phyloP scores from a whole-genome alignment of 2,329 filamentous ascomycete genomes.

The Sarocladiaceae sp. region DNA sequence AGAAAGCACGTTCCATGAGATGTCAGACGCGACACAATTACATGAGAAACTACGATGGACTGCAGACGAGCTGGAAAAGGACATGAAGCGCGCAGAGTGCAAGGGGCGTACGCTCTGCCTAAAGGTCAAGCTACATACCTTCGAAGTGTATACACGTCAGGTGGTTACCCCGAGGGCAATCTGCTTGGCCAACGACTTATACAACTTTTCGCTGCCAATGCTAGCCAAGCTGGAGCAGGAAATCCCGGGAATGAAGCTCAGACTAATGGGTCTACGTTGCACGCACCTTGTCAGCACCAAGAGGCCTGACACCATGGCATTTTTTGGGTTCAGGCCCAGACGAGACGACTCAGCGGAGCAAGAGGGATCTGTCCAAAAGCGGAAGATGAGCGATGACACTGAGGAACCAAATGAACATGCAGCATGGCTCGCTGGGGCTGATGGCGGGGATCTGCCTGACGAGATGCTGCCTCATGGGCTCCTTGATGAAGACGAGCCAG shows the following conservation, averaged over 20 bases:
- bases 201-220: conserved; percentile 75
- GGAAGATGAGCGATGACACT: conserved; percentile 31
- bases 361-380: conserved; percentile 21
- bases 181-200: conserved; percentile 71
- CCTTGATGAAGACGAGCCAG: conserved; percentile 14
- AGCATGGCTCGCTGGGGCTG: conserved; percentile 50
- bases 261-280: conserved; percentile 83
- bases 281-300: conserved; percentile 84
- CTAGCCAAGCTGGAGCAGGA: conserved; percentile 78
- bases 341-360: conserved; percentile 16
- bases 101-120: conserved; percentile 88
- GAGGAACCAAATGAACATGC: conserved; percentile 47
- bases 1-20: conserved; percentile 83
- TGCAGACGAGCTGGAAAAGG: conserved; percentile 80
- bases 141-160: conserved; percentile 84
- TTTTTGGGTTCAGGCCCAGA: conserved; percentile 61
- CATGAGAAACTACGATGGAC: conserved; percentile 72
- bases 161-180: conserved; percentile 67
- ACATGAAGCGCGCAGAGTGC: conserved; percentile 70
- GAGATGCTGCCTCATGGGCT: conserved; percentile 7
- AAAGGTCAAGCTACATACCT: conserved; percentile 92
- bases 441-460: conserved; percentile 13
- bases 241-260: conserved; percentile 68
- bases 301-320: conserved; percentile 67
- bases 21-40: conserved; percentile 61